phyloP scores from a whole-genome alignment of 768 basidiomycete genomes.

The Lactarius psammicola region DNA sequence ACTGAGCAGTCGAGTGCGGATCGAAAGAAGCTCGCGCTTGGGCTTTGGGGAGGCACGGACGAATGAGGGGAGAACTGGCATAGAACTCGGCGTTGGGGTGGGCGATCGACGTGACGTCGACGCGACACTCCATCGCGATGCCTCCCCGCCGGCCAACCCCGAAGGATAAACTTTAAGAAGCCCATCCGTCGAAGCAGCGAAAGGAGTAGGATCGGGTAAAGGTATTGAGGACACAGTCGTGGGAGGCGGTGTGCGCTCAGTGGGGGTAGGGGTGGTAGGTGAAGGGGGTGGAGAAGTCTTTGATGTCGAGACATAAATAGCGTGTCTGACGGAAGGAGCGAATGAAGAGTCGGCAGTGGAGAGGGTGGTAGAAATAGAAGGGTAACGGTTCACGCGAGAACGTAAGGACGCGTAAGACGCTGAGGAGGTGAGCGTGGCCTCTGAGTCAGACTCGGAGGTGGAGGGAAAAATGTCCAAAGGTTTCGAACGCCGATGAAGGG shows the following conservation, averaged over 20 bases:
- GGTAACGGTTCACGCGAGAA: slow-evolving; percentile 26
- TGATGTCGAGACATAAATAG: slow-evolving; percentile 20
- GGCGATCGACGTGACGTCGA: slow-evolving; percentile 22
- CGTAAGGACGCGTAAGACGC: slow-evolving; percentile 30
- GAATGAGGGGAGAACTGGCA: slow-evolving; percentile 16
- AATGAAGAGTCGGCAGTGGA: slow-evolving; percentile 22
- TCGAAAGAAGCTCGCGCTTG: slow-evolving; percentile 21
- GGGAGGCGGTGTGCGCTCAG: slow-evolving; percentile 5
- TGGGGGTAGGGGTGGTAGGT: slow-evolving; percentile 23
- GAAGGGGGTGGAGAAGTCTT: slow-evolving; percentile 18
- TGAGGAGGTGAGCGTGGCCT: slow-evolving; percentile 25
- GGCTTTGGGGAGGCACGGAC: slow-evolving; percentile 1
- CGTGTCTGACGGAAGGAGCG: slow-evolving; percentile 17
- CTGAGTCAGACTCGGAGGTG: slow-evolving; percentile 18
- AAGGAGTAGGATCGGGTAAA: not conserved
- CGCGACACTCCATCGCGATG: slow-evolving; percentile 29
- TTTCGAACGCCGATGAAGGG: slow-evolving; percentile 25
- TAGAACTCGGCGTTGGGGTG: slow-evolving; percentile 25
- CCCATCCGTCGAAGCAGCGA: slow-evolving; percentile 9
- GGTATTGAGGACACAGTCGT: not conserved
- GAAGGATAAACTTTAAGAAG: slow-evolving; percentile 27
- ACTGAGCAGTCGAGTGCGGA: slow-evolving; percentile 28
- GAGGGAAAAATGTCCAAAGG: slow-evolving; percentile 14
- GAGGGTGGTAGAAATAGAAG: slow-evolving; percentile 30
- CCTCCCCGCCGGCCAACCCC: slow-evolving; percentile 15